Evolutionary conservation across 345 rosid species (phyloP).

Genomic region (Firmiana major): DNA sequence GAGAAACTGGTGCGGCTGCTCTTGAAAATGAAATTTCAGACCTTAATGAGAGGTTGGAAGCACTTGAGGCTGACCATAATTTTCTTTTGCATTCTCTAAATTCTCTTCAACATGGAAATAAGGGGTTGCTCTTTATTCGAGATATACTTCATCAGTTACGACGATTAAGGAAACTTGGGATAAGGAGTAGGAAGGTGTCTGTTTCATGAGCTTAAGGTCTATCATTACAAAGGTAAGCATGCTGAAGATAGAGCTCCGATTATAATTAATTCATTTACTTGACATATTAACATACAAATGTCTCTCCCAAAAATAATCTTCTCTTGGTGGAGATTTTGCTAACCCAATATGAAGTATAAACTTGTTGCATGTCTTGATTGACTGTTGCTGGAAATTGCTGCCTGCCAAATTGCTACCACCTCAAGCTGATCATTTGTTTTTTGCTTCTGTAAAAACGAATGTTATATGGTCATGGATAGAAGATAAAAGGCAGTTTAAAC

Average conservation of each 20-base stretch:
- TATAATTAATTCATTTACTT: not conserved
- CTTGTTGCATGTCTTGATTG: constrained; percentile 4
- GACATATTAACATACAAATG: not conserved
- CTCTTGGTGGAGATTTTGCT: not conserved
- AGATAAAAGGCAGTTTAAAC: not conserved
- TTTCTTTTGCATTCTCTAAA: constrained; percentile 37
- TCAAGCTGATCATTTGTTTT: not conserved
- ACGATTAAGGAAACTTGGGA: constrained; percentile 29
- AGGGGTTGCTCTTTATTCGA: constrained; percentile 35
- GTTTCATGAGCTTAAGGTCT: constrained; percentile 19
- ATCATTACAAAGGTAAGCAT: constrained; percentile 12
- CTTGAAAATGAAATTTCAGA: constrained; percentile 41
- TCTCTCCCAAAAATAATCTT: not conserved
- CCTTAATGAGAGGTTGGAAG: constrained; percentile 48
- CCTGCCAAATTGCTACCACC: not conserved
- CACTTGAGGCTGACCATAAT: constrained; percentile 44
- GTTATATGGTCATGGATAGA: not conserved
- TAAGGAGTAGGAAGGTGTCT: constrained; percentile 19
- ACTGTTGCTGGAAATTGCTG: not conserved
- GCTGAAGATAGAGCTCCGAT: not conserved
- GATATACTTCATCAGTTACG: constrained; percentile 46
- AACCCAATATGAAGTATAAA: not conserved
- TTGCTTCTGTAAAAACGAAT: not conserved
- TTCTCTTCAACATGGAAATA: constrained; percentile 40
- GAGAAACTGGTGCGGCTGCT: constrained; percentile 25